Conservation (phyloP, 208 protist species). For the Leishmania tropica region DNA sequence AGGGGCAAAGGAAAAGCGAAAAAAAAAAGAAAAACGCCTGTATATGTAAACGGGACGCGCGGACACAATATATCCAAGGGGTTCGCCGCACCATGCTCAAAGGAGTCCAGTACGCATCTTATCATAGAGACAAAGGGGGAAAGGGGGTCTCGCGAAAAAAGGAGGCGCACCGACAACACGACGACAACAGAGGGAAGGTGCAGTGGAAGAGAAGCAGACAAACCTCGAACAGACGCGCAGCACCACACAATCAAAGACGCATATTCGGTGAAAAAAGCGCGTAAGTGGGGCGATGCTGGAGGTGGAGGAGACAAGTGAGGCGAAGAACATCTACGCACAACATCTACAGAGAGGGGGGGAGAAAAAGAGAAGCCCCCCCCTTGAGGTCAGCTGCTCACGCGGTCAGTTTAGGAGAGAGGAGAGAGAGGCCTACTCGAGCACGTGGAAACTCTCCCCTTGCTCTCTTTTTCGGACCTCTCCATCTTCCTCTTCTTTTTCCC, state of each 20-base stretch:
- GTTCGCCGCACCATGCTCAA: not conserved
- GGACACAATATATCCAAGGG: not conserved
- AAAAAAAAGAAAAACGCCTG: not conserved
- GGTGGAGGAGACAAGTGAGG: not conserved
- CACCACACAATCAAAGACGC: not conserved
- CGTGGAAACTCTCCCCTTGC: not conserved
- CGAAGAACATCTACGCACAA: not conserved
- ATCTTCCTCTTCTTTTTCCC: not conserved
- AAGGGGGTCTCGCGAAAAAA: not conserved
- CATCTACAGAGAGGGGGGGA: not conserved
- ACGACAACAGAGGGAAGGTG: not conserved
- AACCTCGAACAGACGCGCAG: not conserved
- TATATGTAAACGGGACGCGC: not conserved
- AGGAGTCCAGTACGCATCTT: not conserved
- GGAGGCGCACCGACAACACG: not conserved
- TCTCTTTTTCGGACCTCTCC: not conserved
- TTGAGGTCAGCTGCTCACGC: not conserved
- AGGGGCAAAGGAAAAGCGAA: too few relatives aligned
- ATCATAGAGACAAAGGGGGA: not conserved
- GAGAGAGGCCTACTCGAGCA: too few relatives aligned
- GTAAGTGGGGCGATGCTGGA: too few relatives aligned
- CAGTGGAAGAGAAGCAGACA: not conserved
- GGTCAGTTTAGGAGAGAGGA: not conserved
- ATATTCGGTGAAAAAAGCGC: not conserved
- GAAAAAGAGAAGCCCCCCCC: not conserved